Percentiles rank a stretch among this genome's conserved stretches.
phyloP scores from a whole-genome alignment of 2,329 filamentous ascomycete species.

The Periglandula ipomoeae region DNA sequence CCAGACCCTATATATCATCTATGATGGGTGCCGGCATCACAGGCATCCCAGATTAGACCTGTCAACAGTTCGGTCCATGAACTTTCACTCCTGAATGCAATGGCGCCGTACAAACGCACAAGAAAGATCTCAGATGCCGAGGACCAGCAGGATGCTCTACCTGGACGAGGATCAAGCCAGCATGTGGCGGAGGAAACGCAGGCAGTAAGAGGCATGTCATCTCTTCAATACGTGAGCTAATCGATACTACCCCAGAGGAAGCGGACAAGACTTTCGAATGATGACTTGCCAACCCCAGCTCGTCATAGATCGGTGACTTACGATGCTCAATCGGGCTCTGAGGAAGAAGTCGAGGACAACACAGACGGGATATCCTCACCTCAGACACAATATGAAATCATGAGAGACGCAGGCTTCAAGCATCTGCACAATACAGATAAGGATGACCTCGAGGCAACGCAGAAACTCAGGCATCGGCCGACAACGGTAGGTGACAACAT shows the following conservation, averaged over 20 bases:
- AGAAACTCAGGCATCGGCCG: conserved; percentile 46
- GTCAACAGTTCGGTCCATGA: neutral
- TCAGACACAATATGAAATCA: conserved; percentile 52
- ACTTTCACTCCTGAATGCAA: conserved; percentile 8
- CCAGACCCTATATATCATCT: neutral
- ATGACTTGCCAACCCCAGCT: neutral
- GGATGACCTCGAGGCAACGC: conserved; percentile 56
- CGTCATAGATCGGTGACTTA: neutral
- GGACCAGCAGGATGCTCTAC: neutral
- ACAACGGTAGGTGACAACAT: conserved; percentile 55
- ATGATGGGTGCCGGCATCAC: too few species aligned
- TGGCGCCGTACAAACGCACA: conserved; percentile 33
- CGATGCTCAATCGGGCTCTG: conserved; percentile 3
- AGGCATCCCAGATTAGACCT: neutral
- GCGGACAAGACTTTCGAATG: conserved; percentile 1
- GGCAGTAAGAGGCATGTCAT: neutral
- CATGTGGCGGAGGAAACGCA: neutral
- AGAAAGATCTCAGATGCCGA: conserved; percentile 19
- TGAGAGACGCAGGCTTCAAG: conserved; percentile 49
- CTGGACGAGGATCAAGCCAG: neutral
- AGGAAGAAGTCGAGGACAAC: conserved; percentile 1
- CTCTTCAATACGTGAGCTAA: neutral
- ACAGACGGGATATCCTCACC: conserved; percentile 23
- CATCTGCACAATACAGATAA: conserved; percentile 47
- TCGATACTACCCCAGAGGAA: conserved; percentile 16